Evolutionary conservation across 1,139 yeast genomes (phyloP).

Genomic region (Zygosaccharomyces sapae): DNA sequence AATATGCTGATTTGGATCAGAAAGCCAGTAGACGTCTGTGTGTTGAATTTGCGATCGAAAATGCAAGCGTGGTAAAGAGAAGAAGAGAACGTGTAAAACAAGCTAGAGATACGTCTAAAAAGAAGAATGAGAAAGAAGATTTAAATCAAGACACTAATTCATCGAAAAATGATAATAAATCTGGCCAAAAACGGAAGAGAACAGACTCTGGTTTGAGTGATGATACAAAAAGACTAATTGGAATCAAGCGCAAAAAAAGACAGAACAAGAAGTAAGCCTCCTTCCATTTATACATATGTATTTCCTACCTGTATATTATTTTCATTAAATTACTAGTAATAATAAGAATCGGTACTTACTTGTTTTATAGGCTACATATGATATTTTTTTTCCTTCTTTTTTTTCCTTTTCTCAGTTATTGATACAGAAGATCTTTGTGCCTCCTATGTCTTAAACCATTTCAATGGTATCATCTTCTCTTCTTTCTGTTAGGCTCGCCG

Average conservation of each 20-base stretch:
- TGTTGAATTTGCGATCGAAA: constrained; percentile 94
- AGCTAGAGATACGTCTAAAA: constrained; percentile 42
- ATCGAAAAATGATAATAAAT: constrained; percentile 22
- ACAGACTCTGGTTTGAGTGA: constrained; percentile 46
- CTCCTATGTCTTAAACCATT: not conserved
- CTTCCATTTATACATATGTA: not conserved
- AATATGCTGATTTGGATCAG: constrained; percentile 50
- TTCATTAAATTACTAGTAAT: not conserved
- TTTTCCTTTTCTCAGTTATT: not conserved
- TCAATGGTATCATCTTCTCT: constrained; percentile 23
- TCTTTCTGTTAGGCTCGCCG: constrained; percentile 32
- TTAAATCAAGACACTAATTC: constrained; percentile 17
- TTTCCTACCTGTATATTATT: constrained; percentile 5
- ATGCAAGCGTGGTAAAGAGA: constrained; percentile 88
- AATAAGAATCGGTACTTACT: not conserved
- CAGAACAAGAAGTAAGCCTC: constrained; percentile 39
- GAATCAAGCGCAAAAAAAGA: constrained; percentile 66
- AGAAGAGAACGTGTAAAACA: constrained; percentile 65
- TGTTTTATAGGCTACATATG: not conserved
- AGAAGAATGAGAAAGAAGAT: constrained; percentile 36
- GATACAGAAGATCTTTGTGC: no score
- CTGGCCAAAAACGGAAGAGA: constrained; percentile 27
- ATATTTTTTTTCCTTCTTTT: not conserved
- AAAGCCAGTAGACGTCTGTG: constrained; percentile 67
- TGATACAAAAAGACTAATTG: constrained; percentile 59